Conservation (phyloP, 352 stramenopile genomes). For the Phytophthora nicotianae region DNA sequence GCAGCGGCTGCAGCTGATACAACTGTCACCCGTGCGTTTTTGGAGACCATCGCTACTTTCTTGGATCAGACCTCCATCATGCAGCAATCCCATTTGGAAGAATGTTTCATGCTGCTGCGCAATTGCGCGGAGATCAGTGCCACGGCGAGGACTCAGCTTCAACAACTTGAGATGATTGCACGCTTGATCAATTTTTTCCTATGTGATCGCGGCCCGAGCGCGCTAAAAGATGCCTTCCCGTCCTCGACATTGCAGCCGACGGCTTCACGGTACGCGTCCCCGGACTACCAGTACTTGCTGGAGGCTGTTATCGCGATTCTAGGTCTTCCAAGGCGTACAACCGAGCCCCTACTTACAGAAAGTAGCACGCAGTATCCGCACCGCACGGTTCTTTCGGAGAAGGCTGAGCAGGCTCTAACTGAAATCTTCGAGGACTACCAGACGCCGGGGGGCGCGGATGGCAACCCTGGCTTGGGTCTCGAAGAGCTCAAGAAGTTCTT, state of each 20-base stretch:
- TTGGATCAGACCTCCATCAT: conserved; percentile 77
- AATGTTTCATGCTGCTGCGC: conserved; percentile 86
- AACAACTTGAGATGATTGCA: conserved; percentile 74
- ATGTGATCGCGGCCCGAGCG: conserved; percentile 61
- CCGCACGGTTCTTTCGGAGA: conserved; percentile 71
- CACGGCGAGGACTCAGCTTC: conserved; percentile 54
- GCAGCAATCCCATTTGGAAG: conserved; percentile 85
- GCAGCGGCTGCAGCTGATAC: conserved; percentile 28
- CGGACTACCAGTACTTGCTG: conserved; percentile 89
- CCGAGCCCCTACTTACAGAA: conserved; percentile 71
- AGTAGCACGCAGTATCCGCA: conserved; percentile 74
- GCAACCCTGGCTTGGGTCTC: conserved; percentile 44
- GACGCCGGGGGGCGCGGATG: conserved; percentile 26
- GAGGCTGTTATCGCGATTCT: conserved; percentile 89
- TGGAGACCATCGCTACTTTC: conserved; percentile 60
- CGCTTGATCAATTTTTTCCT: conserved; percentile 86
- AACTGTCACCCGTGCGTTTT: conserved; percentile 42
- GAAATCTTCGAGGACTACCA: conserved; percentile 82
- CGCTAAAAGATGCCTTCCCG: conserved; percentile 78
- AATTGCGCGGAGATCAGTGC: conserved; percentile 74
- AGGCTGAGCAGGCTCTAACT: conserved; percentile 71
- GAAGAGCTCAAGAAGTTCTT: conserved; percentile 77
- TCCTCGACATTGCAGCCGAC: conserved; percentile 52
- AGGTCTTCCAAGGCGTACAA: conserved; percentile 64
- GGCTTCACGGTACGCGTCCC: conserved; percentile 64